Evolutionary conservation across 495 filamentous ascomycete genomes (phyloP).

Genomic region (Hypomontagnella submonticulosa): DNA sequence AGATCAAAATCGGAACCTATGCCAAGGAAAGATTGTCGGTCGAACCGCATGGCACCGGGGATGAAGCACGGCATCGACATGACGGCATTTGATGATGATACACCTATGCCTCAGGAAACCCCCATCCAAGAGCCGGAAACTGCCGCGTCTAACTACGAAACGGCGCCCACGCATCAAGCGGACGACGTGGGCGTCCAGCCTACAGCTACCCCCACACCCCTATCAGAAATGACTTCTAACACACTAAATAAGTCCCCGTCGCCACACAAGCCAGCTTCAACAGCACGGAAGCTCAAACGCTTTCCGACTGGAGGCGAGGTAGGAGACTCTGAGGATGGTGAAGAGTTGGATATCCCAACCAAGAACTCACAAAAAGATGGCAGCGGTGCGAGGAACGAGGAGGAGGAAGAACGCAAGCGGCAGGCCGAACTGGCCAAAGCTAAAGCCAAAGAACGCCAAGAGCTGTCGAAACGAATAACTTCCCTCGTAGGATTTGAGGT

Average conservation of each 20-base stretch:
- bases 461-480: constrained; percentile 43
- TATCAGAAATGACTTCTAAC: constrained; percentile 55
- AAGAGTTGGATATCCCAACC: constrained; percentile 40
- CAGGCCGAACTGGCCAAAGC: constrained; percentile 39
- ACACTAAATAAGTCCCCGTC: constrained; percentile 51
- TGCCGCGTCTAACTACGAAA: constrained; percentile 33
- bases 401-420: constrained; percentile 37
- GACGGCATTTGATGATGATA: constrained; percentile 45
- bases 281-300: constrained; percentile 31
- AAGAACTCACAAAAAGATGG: constrained; percentile 34
- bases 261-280: constrained; percentile 11
- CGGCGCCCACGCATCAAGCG: constrained; percentile 51
- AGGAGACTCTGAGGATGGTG: constrained; percentile 55
- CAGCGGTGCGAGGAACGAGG: constrained; percentile 23
- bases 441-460: constrained; percentile 39
- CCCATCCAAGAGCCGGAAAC: constrained; percentile 13
- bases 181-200: constrained; percentile 24
- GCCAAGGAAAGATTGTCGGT: constrained; percentile 10
- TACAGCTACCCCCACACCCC: constrained; percentile 38
- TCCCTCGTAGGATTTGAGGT: constrained; percentile 42
- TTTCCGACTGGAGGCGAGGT: constrained; percentile 51
- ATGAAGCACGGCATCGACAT: constrained; percentile 44
- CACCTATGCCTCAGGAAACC: constrained; percentile 1
- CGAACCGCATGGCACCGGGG: constrained; percentile 16
- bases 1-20: constrained; percentile 34